Percentiles rank a stretch among this genome's conserved stretches.
These are phyloP conservation scores for Nakazawaea laoshanensis DNA, from an alignment of 805 yeast species.

Conservation along the genomic window DNA sequence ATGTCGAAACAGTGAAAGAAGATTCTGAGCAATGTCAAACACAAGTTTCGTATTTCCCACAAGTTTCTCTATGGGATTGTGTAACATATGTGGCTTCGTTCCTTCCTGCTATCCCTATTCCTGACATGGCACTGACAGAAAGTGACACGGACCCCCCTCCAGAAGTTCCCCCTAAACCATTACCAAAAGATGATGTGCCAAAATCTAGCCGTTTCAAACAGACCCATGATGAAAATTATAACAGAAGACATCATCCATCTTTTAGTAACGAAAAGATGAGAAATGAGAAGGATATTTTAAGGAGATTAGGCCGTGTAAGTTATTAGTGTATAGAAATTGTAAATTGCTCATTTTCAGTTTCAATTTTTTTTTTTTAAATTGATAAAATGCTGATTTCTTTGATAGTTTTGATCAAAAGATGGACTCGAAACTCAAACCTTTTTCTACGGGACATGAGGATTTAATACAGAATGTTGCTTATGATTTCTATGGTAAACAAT, in stretches of 20 bases:
- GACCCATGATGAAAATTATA: no score
- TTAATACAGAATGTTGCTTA: slow-evolving; percentile 83
- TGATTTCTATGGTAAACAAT: slow-evolving; percentile 85
- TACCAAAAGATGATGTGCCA: no score
- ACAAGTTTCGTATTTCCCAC: neutral
- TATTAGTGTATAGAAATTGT: no score
- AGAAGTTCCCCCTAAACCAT: neutral
- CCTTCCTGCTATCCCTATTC: slow-evolving; percentile 8
- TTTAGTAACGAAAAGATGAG: neutral
- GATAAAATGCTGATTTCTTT: no score
- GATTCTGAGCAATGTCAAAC: neutral
- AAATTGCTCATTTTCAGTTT: no score
- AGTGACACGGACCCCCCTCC: neutral
- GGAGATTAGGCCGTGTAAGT: neutral
- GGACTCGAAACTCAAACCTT: slow-evolving; percentile 48
- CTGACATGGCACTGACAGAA: neutral
- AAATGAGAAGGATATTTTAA: neutral
- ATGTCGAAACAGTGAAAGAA: neutral
- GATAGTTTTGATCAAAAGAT: no score
- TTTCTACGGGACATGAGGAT: slow-evolving; percentile 89
- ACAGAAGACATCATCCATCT: neutral
- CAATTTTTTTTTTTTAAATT: no score
- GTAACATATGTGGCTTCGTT: slow-evolving; percentile 9
- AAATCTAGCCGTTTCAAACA: no score
- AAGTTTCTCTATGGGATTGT: slow-evolving; percentile 5